Conservation (phyloP, 495 filamentous ascomycete species). For the Podospora comata region DNA sequence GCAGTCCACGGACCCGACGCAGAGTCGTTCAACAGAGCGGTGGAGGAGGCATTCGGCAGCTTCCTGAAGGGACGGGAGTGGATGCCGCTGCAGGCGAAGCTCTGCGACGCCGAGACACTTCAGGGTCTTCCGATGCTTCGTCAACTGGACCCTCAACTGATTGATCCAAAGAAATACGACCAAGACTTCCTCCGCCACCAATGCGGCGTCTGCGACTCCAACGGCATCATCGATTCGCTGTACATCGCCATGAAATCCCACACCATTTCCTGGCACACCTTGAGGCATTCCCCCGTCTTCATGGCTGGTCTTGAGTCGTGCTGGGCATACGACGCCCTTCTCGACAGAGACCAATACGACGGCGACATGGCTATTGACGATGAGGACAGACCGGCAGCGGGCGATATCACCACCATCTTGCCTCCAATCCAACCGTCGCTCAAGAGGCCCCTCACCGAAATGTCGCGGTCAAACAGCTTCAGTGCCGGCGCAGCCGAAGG, state of each 20-base stretch:
- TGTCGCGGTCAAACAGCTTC: conserved; percentile 48
- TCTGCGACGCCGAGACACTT: conserved; percentile 53
- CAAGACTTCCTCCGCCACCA: conserved; percentile 47
- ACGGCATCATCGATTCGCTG: conserved; percentile 52
- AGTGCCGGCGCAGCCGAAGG: conserved; percentile 23
- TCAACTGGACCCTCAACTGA: conserved; percentile 40
- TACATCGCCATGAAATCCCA: conserved; percentile 54
- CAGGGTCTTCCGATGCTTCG: conserved; percentile 56
- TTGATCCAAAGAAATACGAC: conserved; percentile 39
- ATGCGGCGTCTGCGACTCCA: conserved; percentile 49
- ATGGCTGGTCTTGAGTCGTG: conserved; percentile 49
- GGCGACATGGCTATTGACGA: conserved; percentile 35
- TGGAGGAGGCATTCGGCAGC: conserved; percentile 47
- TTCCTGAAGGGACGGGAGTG: conserved; percentile 49
- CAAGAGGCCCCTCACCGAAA: conserved; percentile 48
- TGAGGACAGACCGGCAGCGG: conserved; percentile 45
- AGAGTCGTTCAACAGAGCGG: conserved; percentile 45
- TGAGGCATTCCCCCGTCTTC: conserved; percentile 45
- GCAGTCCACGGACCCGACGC: conserved; percentile 47
- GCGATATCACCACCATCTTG: conserved; percentile 45
- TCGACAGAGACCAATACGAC: conserved; percentile 44
- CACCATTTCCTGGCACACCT: conserved; percentile 46
- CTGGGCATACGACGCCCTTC: conserved; percentile 48
- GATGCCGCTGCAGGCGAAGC: conserved; percentile 53
- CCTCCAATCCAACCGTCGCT: conserved; percentile 37